Conservation (phyloP, 169 alveolate species). For the Eimeria acervulina region DNA sequence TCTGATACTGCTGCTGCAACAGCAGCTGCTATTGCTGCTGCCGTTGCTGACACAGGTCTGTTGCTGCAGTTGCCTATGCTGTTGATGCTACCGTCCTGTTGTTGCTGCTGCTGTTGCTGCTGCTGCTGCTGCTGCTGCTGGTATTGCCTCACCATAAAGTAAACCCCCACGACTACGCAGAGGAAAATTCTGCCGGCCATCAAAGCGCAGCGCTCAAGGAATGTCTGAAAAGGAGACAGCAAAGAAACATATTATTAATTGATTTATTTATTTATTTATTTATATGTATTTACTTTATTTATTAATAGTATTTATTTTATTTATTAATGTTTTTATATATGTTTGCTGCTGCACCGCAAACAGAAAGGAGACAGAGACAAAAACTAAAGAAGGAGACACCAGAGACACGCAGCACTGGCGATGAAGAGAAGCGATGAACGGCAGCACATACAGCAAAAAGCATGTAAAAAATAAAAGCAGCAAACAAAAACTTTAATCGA, state of each 20-base stretch:
- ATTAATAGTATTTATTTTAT: not conserved
- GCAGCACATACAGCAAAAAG: too few species aligned
- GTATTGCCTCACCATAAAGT: not conserved
- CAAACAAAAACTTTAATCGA: too few species aligned
- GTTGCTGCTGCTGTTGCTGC: constrained; percentile 35
- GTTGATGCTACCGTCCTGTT: too few species aligned
- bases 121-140: constrained; percentile 1
- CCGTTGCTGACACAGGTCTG: not conserved
- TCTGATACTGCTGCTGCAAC: too few species aligned
- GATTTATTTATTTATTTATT: too few species aligned
- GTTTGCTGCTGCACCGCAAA: too few species aligned
- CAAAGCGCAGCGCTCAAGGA: constrained; percentile 37
- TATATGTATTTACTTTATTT: too few species aligned
- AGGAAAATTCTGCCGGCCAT: not conserved
- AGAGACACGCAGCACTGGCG: not conserved
- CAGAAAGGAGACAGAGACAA: too few species aligned
- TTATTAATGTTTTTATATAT: too few species aligned
- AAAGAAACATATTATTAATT: not conserved
- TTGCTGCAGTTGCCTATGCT: too few species aligned
- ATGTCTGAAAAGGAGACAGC: constrained; percentile 8
- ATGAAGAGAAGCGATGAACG: not conserved
- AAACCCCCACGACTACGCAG: not conserved
- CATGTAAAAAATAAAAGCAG: too few species aligned
- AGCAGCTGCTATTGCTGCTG: constrained; percentile 6
- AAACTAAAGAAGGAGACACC: not conserved